Conservation (phyloP, 306 rosid genomes). For the Cicer chorassanicum region DNA sequence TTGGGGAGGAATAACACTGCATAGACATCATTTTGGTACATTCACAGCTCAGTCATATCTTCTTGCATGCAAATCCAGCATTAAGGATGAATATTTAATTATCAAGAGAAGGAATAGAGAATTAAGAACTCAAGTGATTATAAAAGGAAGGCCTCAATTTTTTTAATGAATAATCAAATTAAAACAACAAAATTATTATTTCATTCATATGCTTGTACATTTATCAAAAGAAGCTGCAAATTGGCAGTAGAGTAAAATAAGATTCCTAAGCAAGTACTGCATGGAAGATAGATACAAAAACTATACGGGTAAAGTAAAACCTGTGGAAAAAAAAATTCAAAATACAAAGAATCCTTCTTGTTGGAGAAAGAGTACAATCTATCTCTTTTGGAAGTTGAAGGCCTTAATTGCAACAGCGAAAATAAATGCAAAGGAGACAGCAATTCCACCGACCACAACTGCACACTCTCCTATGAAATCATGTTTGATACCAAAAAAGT, state of each 20-base stretch:
- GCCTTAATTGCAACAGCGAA: constrained; percentile 51
- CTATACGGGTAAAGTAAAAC: not conserved
- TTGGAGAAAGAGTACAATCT: not conserved
- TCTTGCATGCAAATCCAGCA: not conserved
- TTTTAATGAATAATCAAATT: not conserved
- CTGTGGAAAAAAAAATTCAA: not conserved
- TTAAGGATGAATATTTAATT: not conserved
- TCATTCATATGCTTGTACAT: constrained; percentile 37
- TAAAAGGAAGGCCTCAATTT: constrained; percentile 5
- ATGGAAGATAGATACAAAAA: constrained; percentile 17
- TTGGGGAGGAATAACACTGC: too few relatives aligned
- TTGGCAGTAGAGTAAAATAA: constrained; percentile 3
- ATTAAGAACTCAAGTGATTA: constrained; percentile 17
- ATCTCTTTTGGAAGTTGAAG: constrained; percentile 66
- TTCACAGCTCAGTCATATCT: not conserved
- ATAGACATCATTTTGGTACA: too few relatives aligned
- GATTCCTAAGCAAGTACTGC: constrained; percentile 18
- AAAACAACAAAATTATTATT: not conserved
- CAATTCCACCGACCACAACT: constrained; percentile 44
- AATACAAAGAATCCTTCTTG: constrained; percentile 33
- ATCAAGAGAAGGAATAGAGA: constrained; percentile 2
- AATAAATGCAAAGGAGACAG: constrained; percentile 48
- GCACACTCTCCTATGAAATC: constrained; percentile 54
- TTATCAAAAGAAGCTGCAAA: constrained; percentile 5
- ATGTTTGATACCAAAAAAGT: constrained; percentile 54